Base-by-base conservation (phyloP, 805 yeast genomes). In the Candida khao-thaluensis region DNA sequence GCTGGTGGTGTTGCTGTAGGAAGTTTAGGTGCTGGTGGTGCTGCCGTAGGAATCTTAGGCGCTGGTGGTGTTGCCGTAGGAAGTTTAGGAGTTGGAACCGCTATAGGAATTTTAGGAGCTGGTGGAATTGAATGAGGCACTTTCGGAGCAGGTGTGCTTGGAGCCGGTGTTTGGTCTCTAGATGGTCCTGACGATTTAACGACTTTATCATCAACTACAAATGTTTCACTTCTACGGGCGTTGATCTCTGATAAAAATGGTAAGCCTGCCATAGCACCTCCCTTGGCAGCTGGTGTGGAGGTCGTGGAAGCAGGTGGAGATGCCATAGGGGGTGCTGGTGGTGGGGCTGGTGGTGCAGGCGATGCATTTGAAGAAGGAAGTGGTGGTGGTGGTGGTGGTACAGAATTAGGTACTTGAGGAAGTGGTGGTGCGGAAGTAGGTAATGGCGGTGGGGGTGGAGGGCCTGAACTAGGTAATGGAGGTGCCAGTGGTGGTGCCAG, bases 221-320 rank as follows among this genome's bases (percentile, higher is more conserved):
- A 53, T 1, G 71, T 43, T 15, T 79, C 79, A 45, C 72, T 68
- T 54, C 83, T 64, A 52, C 73, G 76, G 27, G 72, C 69, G 44
- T 77, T 76, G 35, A 79, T 79, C 42, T 78, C 76, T 1, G 79
- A 79, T 35, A 79, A 63, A 49, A 79, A 79, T 5, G 85, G 84
- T 17, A 78, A 53, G 0, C 68, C 73, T 8, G 51, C 41, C 30
- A 41, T 43, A 10, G 53, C 50, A 27, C 9, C 22, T 33, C 6
- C 21, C 6, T 50, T 50, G 10, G 12, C 28, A 7, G 7, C 12
- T 16, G 49, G 32, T 11, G 46, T 42, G 7, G 50, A 26, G 51
- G 47, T 31, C 43, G 42, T 25, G 12, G 28, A 6, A 5, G 36
- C 21, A 14, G 44, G 38, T 24, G 41, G 35, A 4, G 48, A 40